A percentile compares a stretch with the other conserved stretches of the same genome.
Evolutionary conservation across 306 rosid species (phyloP).

Genomic region (Hippophae rhamnoides): DNA sequence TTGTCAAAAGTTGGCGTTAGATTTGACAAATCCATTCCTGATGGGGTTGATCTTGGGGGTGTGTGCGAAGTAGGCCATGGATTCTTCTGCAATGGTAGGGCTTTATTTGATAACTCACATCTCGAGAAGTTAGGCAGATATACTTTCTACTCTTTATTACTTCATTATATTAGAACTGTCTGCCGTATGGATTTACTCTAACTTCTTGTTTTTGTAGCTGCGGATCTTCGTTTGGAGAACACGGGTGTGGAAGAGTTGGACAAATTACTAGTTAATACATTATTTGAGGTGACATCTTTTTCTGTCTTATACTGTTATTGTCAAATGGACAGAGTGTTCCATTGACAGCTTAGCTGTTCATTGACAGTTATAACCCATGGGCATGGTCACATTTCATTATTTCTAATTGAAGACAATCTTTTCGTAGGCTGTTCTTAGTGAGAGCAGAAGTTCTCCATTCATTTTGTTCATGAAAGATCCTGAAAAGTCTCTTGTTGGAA

Average conservation of each 20-base stretch:
- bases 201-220: slow-evolving; percentile 29
- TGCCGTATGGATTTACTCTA: not conserved
- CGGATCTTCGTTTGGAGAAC: slow-evolving; percentile 84
- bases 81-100: slow-evolving; percentile 72
- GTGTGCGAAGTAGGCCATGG: slow-evolving; percentile 73
- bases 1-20: slow-evolving; percentile 80
- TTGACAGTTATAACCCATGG: not conserved
- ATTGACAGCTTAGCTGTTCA: too few species aligned
- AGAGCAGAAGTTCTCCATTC: slow-evolving; percentile 81
- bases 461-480: slow-evolving; percentile 98
- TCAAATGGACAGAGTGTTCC: too few species aligned
- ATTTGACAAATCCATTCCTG: slow-evolving; percentile 77
- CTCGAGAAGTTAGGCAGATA: too few species aligned
- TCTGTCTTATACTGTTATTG: slow-evolving; percentile 1
- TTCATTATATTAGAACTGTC: slow-evolving; percentile 17
- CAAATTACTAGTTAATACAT: slow-evolving; percentile 70
- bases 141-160: not conserved
- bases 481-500: slow-evolving; percentile 94
- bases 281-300: slow-evolving; percentile 66
- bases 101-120: slow-evolving; percentile 1
- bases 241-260: slow-evolving; percentile 71
- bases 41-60: slow-evolving; percentile 99
- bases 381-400: slow-evolving; percentile 9
- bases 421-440: slow-evolving; percentile 59
- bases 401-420: not conserved